phyloP scores from a whole-genome alignment of 306 rosid genomes.

The Boehmeria nivea region DNA sequence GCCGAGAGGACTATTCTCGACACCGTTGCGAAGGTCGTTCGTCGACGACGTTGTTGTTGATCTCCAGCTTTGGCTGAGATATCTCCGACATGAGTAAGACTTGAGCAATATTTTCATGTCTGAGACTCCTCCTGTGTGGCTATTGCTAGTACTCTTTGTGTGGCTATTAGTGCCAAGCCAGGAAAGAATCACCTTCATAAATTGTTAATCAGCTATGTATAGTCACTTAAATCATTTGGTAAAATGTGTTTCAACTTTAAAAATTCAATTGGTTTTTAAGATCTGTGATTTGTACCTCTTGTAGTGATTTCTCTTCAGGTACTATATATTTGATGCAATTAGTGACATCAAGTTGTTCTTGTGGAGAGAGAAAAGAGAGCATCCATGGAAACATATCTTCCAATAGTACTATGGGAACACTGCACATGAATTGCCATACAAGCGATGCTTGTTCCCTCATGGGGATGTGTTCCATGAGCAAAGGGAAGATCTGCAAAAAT shows the following conservation, averaged over 20 bases:
- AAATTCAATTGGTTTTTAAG: neutral
- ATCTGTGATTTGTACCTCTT: slow-evolving; percentile 53
- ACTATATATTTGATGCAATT: slow-evolving; percentile 50
- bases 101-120: slow-evolving; percentile 29
- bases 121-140: slow-evolving; percentile 29
- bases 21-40: neutral
- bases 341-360: slow-evolving; percentile 51
- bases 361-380: slow-evolving; percentile 61
- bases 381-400: slow-evolving; percentile 59
- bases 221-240: too few species aligned
- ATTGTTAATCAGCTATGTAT: too few species aligned
- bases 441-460: slow-evolving; percentile 66
- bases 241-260: neutral
- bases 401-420: slow-evolving; percentile 68
- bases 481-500: slow-evolving; percentile 67
- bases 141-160: slow-evolving; percentile 15
- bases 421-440: slow-evolving; percentile 83
- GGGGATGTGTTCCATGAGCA: slow-evolving; percentile 61
- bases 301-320: slow-evolving; percentile 61
- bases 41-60: neutral
- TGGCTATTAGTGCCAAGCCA: slow-evolving; percentile 51
- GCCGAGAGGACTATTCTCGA: slow-evolving; percentile 37
- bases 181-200: slow-evolving; percentile 74
- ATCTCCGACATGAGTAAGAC: slow-evolving; percentile 34
- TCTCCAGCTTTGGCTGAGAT: slow-evolving; percentile 30